A percentile compares a stretch with the other conserved stretches of the same genome.
These are phyloP conservation scores for Drechslerella dactyloides DNA, from an alignment of 2,329 filamentous ascomycete species.

Conservation along the genomic window DNA sequence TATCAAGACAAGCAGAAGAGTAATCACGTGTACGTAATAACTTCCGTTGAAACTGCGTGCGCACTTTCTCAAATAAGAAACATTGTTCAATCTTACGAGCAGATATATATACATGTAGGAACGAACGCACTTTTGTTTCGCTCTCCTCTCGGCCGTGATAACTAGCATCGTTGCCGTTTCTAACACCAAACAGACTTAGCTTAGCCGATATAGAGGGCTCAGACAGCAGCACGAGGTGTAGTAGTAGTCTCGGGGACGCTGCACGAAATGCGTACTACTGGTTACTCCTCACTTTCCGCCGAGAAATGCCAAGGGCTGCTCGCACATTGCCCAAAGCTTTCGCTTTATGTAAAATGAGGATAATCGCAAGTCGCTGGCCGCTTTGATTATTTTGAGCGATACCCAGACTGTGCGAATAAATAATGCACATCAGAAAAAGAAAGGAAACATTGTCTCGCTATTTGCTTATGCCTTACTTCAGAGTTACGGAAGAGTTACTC, in stretches of 20 bases:
- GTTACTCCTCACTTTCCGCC: conserved; percentile 37
- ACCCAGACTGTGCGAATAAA: background rate
- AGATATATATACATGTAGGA: no score
- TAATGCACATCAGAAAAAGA: conserved; percentile 9
- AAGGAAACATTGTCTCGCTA: conserved; percentile 9
- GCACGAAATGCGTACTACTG: no score
- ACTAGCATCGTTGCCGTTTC: conserved; percentile 19
- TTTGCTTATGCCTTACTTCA: background rate
- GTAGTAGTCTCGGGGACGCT: no score
- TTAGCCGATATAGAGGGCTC: conserved; percentile 15
- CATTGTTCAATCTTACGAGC: conserved; percentile 37
- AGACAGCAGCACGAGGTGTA: no score
- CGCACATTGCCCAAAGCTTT: conserved; percentile 16
- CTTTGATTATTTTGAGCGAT: conserved; percentile 20
- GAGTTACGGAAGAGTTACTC: conserved; percentile 13
- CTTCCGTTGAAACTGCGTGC: no score
- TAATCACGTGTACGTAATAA: no score
- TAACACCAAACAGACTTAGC: conserved; percentile 11
- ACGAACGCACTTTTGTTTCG: no score
- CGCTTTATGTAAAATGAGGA: conserved; percentile 23
- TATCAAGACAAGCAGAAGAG: background rate
- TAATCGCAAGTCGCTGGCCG: conserved; percentile 11
- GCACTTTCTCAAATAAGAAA: conserved; percentile 31
- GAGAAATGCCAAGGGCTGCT: conserved; percentile 17
- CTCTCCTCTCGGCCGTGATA: conserved; percentile 24